A percentile compares a stretch with the other conserved stretches of the same genome.
Conservation (phyloP, 192 early-diverging fungal species). For the Coemansia erecta region DNA sequence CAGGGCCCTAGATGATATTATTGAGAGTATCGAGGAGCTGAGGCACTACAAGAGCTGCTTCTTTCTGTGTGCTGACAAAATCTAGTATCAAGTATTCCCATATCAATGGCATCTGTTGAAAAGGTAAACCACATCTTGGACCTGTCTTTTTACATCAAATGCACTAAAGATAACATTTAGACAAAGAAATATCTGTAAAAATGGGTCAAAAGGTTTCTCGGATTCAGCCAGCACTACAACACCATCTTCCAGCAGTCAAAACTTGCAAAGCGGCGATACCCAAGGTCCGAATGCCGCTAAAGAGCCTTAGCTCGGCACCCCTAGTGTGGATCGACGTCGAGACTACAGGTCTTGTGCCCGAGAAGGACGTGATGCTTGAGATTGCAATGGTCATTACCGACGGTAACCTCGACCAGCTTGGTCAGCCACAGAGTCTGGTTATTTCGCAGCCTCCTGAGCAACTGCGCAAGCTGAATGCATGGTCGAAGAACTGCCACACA, state of each 20-base stretch:
- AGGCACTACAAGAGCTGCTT: conserved; percentile 66
- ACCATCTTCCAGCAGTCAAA: too few relatives aligned
- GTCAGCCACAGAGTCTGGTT: conserved; percentile 57
- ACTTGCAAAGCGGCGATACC: not conserved
- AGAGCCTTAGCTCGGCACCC: conserved; percentile 6
- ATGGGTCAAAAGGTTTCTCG: conserved; percentile 1
- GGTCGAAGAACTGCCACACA: conserved; percentile 77
- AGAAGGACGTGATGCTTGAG: conserved; percentile 77
- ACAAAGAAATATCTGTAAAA: not conserved
- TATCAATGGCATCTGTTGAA: too few relatives aligned
- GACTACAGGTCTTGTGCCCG: conserved; percentile 26
- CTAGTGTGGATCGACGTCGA: conserved; percentile 26
- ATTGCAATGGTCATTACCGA: conserved; percentile 84
- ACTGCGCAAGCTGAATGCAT: conserved; percentile 79
- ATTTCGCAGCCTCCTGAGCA: conserved; percentile 65
- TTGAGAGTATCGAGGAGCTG: conserved; percentile 88
- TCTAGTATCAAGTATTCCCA: too few relatives aligned
- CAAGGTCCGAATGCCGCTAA: not conserved
- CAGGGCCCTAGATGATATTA: conserved; percentile 89
- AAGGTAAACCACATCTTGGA: too few relatives aligned
- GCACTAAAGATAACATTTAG: not conserved
- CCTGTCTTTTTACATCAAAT: not conserved
- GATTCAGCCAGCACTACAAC: not conserved
- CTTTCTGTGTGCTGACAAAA: conserved; percentile 49
- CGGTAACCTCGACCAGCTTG: conserved; percentile 72